Base-by-base conservation (phyloP, 768 basidiomycete species). In the Mycena pura region DNA sequence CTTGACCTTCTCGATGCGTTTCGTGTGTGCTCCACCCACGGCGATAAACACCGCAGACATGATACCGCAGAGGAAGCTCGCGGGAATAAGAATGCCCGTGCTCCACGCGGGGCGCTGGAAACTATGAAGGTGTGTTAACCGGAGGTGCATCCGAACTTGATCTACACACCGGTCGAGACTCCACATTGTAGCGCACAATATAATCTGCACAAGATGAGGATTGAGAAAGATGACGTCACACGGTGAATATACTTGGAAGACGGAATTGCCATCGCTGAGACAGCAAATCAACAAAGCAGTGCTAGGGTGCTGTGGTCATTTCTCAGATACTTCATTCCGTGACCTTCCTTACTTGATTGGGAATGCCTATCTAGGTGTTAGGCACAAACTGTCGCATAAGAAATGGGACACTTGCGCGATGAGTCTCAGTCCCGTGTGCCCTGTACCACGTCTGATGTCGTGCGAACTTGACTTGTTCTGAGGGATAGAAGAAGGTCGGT, bases 381-480 rank as follows among this genome's bases (percentile, higher is more conserved):
- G 53, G 32, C 24, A 39, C 6, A 3, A 27, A 13, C 5, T 25
- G 27, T 57, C 15, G 38, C n/a, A 50, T 7, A 31, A 47, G 34
- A 9, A 22, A 27, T 58, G 39, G 57, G 34, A 34, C n/a, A 65
- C 82, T 64, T 67, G 88, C 89, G 60, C 88, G 75, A 67, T 91
- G 93, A 0, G 93, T 93, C 59, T 87, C 87, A 13, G 91, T 93
- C 19, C 90, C 91, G 72, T 95, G 93, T 7, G 93, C 85, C 50
- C 90, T 78, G 74, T 94, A 95, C 93, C 92, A 95, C 1, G 92
- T 93, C 74, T 92, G 86, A 39, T 83, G 84, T 62, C 86, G 78
- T 66, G 84, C 82, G 60, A 91, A 90, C 71, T 88, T 84, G 47
- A 79, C 74, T 78, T 92, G 90, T 62, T 89, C 89, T 90, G 38